Conservation (phyloP, 78 protist genomes). For the Dictyostelium citrinum region DNA sequence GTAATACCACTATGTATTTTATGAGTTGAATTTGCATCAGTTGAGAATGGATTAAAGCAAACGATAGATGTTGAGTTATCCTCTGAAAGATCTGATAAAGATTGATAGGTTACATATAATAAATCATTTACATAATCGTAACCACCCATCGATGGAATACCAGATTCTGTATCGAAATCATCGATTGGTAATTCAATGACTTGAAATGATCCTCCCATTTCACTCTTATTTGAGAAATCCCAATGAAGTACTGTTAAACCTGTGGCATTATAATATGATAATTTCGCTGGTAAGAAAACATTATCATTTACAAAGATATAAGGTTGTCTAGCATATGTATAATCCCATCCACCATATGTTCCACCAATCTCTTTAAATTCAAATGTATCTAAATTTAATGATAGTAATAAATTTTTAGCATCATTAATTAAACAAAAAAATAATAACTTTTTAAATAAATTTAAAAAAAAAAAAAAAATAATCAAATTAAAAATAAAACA, state of each 20-base stretch:
- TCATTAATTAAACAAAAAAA: neutral
- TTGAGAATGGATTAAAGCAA: neutral
- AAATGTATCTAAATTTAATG: neutral
- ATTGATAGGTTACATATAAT: neutral
- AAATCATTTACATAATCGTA: neutral
- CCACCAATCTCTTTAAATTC: neutral
- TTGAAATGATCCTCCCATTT: neutral
- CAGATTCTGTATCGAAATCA: neutral
- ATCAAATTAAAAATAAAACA: too few relatives aligned
- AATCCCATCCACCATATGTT: neutral
- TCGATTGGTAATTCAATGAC: neutral
- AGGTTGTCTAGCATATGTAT: neutral
- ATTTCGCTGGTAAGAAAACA: neutral
- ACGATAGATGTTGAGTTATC: neutral
- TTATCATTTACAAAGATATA: neutral
- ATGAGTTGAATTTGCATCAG: neutral
- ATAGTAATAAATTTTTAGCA: neutral
- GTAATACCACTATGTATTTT: neutral
- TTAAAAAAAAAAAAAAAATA: too few relatives aligned
- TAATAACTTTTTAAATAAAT: neutral
- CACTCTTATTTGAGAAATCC: neutral
- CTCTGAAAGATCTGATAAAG: neutral
- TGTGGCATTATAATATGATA: neutral
- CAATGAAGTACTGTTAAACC: neutral
- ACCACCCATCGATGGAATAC: neutral